Percentiles rank a stretch among this genome's conserved stretches.
Conservation (phyloP, 2,329 filamentous ascomycete species). For the Parafenestella ontariensis region DNA sequence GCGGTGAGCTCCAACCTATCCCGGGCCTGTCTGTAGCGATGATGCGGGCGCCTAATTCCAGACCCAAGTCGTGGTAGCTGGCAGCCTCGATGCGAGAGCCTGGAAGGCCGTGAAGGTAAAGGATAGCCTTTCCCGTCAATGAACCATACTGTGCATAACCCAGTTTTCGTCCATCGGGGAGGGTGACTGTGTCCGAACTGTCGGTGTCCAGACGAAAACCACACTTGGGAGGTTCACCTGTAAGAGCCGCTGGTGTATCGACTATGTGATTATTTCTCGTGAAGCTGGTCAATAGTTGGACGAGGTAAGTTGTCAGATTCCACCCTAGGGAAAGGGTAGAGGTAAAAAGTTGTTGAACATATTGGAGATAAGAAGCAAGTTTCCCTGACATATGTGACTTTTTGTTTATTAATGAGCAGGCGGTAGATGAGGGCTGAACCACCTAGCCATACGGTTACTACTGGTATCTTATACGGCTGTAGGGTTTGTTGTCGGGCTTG, state of each 20-base stretch:
- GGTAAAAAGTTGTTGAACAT: background rate
- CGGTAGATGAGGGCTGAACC: background rate
- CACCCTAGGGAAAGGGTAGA: background rate
- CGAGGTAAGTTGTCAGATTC: background rate
- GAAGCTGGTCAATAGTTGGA: background rate
- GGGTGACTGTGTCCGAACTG: conserved; percentile 37
- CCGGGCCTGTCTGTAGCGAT: conserved; percentile 39
- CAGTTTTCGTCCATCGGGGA: conserved; percentile 46
- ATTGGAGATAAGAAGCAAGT: background rate
- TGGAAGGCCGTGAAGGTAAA: conserved; percentile 42
- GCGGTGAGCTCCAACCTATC: conserved; percentile 34
- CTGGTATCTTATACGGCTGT: background rate
- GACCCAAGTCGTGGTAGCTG: conserved; percentile 26
- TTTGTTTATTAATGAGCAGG: background rate
- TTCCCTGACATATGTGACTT: background rate
- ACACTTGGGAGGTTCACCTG: background rate
- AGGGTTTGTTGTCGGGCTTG: background rate
- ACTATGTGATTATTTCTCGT: background rate
- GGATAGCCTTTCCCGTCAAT: conserved; percentile 30
- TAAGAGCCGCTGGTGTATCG: background rate
- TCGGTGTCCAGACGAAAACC: conserved; percentile 31
- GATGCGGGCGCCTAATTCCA: conserved; percentile 31
- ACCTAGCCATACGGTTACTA: too few species aligned
- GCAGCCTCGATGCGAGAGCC: conserved; percentile 40
- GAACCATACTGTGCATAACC: conserved; percentile 46